Evolutionary conservation across 2,329 filamentous ascomycete species (phyloP).

Genomic region (Colletotrichum orbiculare): DNA sequence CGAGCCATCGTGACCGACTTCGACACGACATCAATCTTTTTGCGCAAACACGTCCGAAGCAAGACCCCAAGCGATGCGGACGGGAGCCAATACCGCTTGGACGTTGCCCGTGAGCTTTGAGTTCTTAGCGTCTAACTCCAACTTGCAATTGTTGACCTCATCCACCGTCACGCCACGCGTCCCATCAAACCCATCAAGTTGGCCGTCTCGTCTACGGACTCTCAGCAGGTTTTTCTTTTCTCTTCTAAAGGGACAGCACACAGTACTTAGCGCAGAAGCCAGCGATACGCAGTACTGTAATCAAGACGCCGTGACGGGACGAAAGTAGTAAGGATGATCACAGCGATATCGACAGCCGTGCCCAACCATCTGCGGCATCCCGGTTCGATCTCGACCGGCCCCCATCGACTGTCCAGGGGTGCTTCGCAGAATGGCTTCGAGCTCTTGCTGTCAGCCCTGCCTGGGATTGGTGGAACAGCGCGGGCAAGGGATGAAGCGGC

Average conservation of each 20-base stretch:
- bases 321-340: conserved; percentile 20
- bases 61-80: conserved; percentile 8
- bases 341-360: background rate
- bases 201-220: background rate
- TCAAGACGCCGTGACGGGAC: background rate
- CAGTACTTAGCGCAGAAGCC: background rate
- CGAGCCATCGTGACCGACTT: no score
- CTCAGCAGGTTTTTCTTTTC: no score
- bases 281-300: background rate
- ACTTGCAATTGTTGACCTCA: conserved; percentile 13
- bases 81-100: conserved; percentile 16
- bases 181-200: background rate
- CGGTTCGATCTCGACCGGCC: background rate
- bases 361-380: conserved; percentile 17
- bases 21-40: no score
- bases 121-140: no score
- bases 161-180: background rate
- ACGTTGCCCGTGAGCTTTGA: background rate
- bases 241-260: no score
- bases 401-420: background rate
- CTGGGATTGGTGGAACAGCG: conserved; percentile 27
- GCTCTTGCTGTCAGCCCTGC: conserved; percentile 33
- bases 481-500: conserved; percentile 5
- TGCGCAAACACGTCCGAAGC: background rate
- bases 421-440: conserved; percentile 6